Evolutionary conservation across 805 yeast genomes (phyloP).

Genomic region (Ogataea allantospora): DNA sequence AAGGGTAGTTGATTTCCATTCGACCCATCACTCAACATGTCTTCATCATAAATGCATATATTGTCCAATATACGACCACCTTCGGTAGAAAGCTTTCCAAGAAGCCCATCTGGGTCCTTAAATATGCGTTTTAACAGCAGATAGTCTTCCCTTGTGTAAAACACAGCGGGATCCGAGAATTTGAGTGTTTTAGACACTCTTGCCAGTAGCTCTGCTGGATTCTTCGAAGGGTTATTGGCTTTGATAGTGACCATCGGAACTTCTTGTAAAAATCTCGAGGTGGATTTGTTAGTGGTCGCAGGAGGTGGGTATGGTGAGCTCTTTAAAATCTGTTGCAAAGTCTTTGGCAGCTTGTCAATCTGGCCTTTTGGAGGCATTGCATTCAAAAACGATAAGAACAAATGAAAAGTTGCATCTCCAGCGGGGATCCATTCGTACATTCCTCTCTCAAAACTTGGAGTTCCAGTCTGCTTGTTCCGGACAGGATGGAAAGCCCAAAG

Average conservation of each 20-base stretch:
- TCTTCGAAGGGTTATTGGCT: slow-evolving; percentile 43
- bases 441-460: slow-evolving; percentile 60
- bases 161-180: slow-evolving; percentile 68
- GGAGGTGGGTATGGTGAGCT: slow-evolving; percentile 77
- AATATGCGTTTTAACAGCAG: slow-evolving; percentile 72
- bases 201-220: slow-evolving; percentile 58
- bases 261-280: slow-evolving; percentile 30
- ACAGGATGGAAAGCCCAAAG: slow-evolving; percentile 73
- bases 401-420: slow-evolving; percentile 82
- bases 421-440: slow-evolving; percentile 75
- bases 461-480: slow-evolving; percentile 36
- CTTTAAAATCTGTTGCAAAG: slow-evolving; percentile 62
- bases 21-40: slow-evolving; percentile 40
- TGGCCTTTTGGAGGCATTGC: slow-evolving; percentile 69
- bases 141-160: slow-evolving; percentile 75
- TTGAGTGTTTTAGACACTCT: slow-evolving; percentile 57
- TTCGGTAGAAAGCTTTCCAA: slow-evolving; percentile 68
- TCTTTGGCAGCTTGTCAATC: slow-evolving; percentile 55
- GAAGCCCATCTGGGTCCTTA: slow-evolving; percentile 52
- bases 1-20: slow-evolving; percentile 26
- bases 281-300: slow-evolving; percentile 26
- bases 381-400: slow-evolving; percentile 70
- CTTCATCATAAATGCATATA: slow-evolving; percentile 35
- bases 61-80: slow-evolving; percentile 56
- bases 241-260: slow-evolving; percentile 37